Base-by-base conservation (phyloP, 2,329 filamentous ascomycete genomes). In the Aspergillus nomiae region DNA sequence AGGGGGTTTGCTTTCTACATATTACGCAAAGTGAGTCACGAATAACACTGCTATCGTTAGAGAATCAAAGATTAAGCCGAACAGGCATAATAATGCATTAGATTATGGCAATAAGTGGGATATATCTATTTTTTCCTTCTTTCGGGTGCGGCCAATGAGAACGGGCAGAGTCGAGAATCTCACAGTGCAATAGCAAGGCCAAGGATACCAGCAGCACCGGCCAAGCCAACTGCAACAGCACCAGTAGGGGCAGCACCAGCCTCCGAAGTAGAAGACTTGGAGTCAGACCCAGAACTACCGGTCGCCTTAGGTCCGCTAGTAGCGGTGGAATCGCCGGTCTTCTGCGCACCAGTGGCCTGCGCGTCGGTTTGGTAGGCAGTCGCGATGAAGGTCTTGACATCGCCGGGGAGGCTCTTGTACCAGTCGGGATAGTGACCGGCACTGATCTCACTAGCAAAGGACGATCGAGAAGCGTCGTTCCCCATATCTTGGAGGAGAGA, bases 401-500 rank as follows among this genome's bases (percentile, higher is more conserved):
- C 67, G 19, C 63, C 50, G 4, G 73, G 73, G 2, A 76, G 67
- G 12, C 64, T 60, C 32, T 65, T 60, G 50, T 73, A 76, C 74
- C 74, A 75, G 28, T 56, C 58, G 1, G 73, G 71, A 11, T 63
- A 69, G 51, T 70, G 60, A 28, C 72, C 71, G n/a, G 67, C 60
- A 12, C 67, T 45, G 43, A 69, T 63, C 16, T 70, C 72, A 34
- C 62, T 66, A 26, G 65, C 46, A n/a, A 76, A 34, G 1, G 71
- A 70, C 2, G 67, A 68, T 24, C 61, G 62, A 19, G 64, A 65
- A 5, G 62, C 48, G 5, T 68, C 65, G 56, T 72, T 66, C 10
- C 62, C 34, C 11, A 76, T 24, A n/a, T 71, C 53, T 0, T 61
- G 60, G 8, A 73, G 41, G 14, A 66, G 69, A 2, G 70, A 70